Percentiles rank a stretch among this genome's conserved stretches.
Evolutionary conservation across 2,329 filamentous ascomycete species (phyloP).

Genomic region (Emmonsiellopsis sp.): DNA sequence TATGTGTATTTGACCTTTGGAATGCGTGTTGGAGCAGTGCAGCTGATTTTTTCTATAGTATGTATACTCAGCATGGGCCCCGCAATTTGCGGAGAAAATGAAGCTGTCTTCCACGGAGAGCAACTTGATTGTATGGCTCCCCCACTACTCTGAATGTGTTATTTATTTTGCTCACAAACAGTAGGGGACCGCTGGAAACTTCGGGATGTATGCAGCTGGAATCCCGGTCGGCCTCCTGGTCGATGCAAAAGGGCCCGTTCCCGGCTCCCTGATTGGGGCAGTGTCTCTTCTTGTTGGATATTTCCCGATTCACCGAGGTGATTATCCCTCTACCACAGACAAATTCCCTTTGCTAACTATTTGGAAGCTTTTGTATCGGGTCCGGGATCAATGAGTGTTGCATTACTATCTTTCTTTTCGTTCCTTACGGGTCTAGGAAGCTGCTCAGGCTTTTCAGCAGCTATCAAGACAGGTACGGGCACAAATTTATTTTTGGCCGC

Average conservation of each 20-base stretch:
- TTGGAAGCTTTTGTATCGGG: constrained; percentile 61
- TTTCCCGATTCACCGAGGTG: constrained; percentile 64
- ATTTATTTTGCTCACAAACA: constrained; percentile 20
- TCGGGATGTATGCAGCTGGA: constrained; percentile 89
- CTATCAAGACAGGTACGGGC: constrained; percentile 62
- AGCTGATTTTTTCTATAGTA: constrained; percentile 51
- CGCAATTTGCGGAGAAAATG: constrained; percentile 82
- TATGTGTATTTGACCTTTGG: constrained; percentile 30
- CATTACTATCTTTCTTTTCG: constrained; percentile 67
- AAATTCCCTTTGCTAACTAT: neutral
- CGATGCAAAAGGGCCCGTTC: constrained; percentile 70
- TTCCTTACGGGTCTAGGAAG: constrained; percentile 82
- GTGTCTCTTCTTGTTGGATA: constrained; percentile 70
- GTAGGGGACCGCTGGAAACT: constrained; percentile 46
- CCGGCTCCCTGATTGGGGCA: constrained; percentile 67
- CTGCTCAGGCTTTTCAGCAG: constrained; percentile 80
- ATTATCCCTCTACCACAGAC: constrained; percentile 4
- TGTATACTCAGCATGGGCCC: constrained; percentile 96
- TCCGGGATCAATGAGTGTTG: constrained; percentile 46
- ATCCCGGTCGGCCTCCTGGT: constrained; percentile 84
- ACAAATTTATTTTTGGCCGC: neutral
- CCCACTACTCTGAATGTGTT: constrained; percentile 1
- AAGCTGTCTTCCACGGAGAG: constrained; percentile 84
- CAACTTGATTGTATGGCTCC: constrained; percentile 65
- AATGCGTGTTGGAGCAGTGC: constrained; percentile 7